Percentiles rank a stretch among this genome's conserved stretches.
Conservation (phyloP, 306 rosid species). For the Acacia crassicarpa region DNA sequence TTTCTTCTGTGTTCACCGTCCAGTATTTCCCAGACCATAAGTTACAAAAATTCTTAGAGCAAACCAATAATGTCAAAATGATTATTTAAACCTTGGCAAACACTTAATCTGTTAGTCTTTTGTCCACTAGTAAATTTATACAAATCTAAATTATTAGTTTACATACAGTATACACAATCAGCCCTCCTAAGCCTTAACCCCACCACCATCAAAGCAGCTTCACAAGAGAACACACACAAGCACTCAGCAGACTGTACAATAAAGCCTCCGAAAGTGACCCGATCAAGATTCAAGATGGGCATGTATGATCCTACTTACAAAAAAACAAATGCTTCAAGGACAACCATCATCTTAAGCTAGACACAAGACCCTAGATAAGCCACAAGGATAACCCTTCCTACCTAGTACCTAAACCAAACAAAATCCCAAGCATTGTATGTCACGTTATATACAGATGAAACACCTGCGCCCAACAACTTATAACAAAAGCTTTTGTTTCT, state of each 20-base stretch:
- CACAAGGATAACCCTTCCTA: constrained; percentile 26
- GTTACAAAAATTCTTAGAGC: background rate
- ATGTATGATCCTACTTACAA: constrained; percentile 25
- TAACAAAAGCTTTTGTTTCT: constrained; percentile 24
- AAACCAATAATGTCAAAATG: background rate
- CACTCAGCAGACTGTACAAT: constrained; percentile 52
- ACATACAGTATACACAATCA: constrained; percentile 30
- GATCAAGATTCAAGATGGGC: constrained; percentile 9
- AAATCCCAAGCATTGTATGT: constrained; percentile 16
- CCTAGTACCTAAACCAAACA: constrained; percentile 35
- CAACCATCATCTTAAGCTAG: constrained; percentile 17
- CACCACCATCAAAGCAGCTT: constrained; percentile 22
- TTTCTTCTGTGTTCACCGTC: no score
- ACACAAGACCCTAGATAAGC: constrained; percentile 30
- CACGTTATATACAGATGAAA: constrained; percentile 25
- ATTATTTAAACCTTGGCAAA: background rate
- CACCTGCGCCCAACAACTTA: constrained; percentile 23
- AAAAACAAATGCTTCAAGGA: constrained; percentile 14
- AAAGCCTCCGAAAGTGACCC: constrained; percentile 50
- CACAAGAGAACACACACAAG: constrained; percentile 25
- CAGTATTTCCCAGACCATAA: no score
- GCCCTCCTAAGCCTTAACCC: constrained; percentile 25
- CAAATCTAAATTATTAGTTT: constrained; percentile 3
- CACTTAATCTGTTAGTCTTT: background rate
- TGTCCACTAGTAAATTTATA: background rate